Evolutionary conservation across 768 basidiomycete genomes (phyloP).

Genomic region (Fibroporia radiculosa): DNA sequence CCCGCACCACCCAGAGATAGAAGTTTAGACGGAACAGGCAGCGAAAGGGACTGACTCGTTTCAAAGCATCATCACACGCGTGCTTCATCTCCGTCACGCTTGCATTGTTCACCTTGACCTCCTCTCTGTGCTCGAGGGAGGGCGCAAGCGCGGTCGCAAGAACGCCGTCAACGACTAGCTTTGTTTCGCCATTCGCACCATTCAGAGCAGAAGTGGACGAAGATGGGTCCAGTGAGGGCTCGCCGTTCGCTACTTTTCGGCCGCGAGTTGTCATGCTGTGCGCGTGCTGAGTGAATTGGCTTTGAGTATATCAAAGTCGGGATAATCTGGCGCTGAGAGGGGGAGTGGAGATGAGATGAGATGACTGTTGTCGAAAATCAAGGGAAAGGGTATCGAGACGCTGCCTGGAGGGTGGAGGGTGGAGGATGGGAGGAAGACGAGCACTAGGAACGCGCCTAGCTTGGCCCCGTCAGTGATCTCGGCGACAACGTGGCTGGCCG

Average conservation of each 20-base stretch:
- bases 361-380: not conserved
- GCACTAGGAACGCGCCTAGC: not conserved
- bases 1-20: not conserved
- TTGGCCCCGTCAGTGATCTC: too few relatives aligned
- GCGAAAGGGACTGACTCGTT: slow-evolving; percentile 53
- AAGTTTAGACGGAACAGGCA: slow-evolving; percentile 1
- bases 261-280: slow-evolving; percentile 13
- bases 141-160: slow-evolving; percentile 9
- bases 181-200: not conserved
- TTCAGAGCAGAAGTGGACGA: not conserved
- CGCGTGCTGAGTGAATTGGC: slow-evolving; percentile 20
- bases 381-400: slow-evolving; percentile 1
- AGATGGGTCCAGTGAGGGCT: not conserved
- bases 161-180: not conserved
- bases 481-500: too few relatives aligned
- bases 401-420: slow-evolving; percentile 1
- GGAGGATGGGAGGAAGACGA: slow-evolving; percentile 3
- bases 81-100: slow-evolving; percentile 44
- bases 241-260: slow-evolving; percentile 10
- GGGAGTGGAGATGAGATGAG: not conserved
- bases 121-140: slow-evolving; percentile 23
- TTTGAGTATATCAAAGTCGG: not conserved
- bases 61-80: slow-evolving; percentile 77
- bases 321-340: not conserved
- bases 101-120: slow-evolving; percentile 44